phyloP scores from a whole-genome alignment of 140 eudicot species.

The Ambrosia hybrid region DNA sequence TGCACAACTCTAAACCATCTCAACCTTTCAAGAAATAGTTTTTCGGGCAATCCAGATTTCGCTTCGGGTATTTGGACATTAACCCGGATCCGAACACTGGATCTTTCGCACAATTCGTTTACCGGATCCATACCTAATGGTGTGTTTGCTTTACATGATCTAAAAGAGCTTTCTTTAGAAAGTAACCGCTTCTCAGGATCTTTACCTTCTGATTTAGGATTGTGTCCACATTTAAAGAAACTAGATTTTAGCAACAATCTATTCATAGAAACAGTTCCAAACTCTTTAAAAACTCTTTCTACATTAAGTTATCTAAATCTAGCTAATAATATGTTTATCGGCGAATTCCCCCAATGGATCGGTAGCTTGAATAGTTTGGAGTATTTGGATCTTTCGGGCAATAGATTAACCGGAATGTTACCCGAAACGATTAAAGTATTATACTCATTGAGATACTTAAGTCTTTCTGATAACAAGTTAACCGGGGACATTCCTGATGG shows the following conservation, averaged over 20 bases:
- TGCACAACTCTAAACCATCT: conserved; percentile 59
- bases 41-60: conserved; percentile 63
- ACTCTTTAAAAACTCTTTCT: conserved; percentile 42
- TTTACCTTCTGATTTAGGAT: conserved; percentile 69
- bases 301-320: conserved; percentile 47
- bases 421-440: conserved; percentile 59
- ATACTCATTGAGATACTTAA: conserved; percentile 41
- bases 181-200: conserved; percentile 68
- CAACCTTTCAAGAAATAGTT: conserved; percentile 64
- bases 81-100: conserved; percentile 68
- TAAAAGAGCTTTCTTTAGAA: conserved; percentile 61
- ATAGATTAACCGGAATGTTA: conserved; percentile 53
- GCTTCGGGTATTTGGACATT: conserved; percentile 49
- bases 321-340: conserved; percentile 57
- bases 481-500: conserved; percentile 59
- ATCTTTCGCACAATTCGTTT: conserved; percentile 64
- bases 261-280: conserved; percentile 59
- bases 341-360: conserved; percentile 75
- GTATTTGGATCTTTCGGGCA: conserved; percentile 64
- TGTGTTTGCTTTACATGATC: conserved; percentile 50
- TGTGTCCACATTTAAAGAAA: conserved; percentile 67
- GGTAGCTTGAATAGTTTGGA: conserved; percentile 49
- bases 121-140: conserved; percentile 72
- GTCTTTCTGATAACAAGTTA: conserved; percentile 51
- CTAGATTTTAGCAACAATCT: conserved; percentile 65